phyloP scores from a whole-genome alignment of 2,329 filamentous ascomycete genomes.

The Claviceps capensis region DNA sequence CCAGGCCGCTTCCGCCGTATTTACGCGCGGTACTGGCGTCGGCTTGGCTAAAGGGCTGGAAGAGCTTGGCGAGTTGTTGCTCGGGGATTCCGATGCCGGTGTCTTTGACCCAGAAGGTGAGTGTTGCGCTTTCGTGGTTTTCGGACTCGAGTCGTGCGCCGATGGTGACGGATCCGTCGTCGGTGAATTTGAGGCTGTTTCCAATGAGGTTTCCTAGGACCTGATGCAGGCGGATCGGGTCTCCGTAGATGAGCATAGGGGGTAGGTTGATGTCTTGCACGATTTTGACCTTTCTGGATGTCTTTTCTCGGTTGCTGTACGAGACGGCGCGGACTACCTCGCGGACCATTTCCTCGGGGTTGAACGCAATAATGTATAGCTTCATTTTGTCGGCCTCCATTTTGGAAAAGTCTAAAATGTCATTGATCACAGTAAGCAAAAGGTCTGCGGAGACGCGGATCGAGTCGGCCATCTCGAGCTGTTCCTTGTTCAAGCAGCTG shows the following conservation, averaged over 20 bases:
- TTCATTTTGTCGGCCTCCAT: slow-evolving; percentile 84
- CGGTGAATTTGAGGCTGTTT: slow-evolving; percentile 91
- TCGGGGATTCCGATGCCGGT: slow-evolving; percentile 84
- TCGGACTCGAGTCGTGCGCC: slow-evolving; percentile 61
- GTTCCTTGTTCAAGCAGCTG: slow-evolving; percentile 59
- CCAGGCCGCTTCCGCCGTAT: slow-evolving; percentile 83
- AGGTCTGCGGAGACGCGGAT: slow-evolving; percentile 79
- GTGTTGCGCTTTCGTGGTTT: slow-evolving; percentile 52
- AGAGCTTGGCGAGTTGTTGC: slow-evolving; percentile 71
- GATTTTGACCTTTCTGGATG: slow-evolving; percentile 48
- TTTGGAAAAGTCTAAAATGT: slow-evolving; percentile 91
- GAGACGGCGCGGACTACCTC: slow-evolving; percentile 53
- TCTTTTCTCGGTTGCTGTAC: slow-evolving; percentile 51
- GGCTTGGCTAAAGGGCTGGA: slow-evolving; percentile 85
- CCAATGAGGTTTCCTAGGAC: slow-evolving; percentile 73
- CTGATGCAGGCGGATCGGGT: slow-evolving; percentile 53
- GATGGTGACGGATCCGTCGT: slow-evolving; percentile 74
- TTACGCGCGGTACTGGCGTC: slow-evolving; percentile 82
- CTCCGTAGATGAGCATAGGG: slow-evolving; percentile 57
- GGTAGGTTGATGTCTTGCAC: slow-evolving; percentile 59
- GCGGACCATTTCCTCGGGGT: slow-evolving; percentile 51
- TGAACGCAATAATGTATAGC: slow-evolving; percentile 58
- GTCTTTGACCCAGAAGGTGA: slow-evolving; percentile 78
- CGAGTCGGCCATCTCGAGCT: slow-evolving; percentile 75
- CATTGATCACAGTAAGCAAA: slow-evolving; percentile 84